Conservation (phyloP, 306 rosid species). For the Malus asiatica region DNA sequence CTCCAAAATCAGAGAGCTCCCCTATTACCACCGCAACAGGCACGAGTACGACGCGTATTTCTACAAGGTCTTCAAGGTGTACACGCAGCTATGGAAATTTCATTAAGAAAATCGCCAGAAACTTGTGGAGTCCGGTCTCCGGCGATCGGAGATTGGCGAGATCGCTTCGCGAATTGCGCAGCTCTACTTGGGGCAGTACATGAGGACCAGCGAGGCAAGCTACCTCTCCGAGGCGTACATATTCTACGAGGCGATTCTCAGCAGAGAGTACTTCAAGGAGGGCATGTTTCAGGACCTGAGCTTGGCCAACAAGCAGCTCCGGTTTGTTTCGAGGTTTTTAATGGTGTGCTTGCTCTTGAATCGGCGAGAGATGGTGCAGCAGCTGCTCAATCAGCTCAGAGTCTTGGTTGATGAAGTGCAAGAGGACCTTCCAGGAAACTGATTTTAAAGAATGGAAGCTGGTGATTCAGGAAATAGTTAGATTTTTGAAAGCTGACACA, state of each 20-base stretch:
- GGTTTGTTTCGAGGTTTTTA: slow-evolving; percentile 78
- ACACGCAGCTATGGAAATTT: slow-evolving; percentile 88
- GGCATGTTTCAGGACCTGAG: slow-evolving; percentile 67
- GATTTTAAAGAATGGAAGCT: slow-evolving; percentile 94
- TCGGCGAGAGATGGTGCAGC: slow-evolving; percentile 70
- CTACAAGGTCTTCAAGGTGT: slow-evolving; percentile 84
- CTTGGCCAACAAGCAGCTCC: slow-evolving; percentile 70
- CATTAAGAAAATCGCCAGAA: slow-evolving; percentile 93
- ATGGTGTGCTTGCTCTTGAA: slow-evolving; percentile 72
- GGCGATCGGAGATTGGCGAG: slow-evolving; percentile 88
- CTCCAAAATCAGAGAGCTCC: slow-evolving; percentile 71
- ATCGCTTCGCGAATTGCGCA: slow-evolving; percentile 93
- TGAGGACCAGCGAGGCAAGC: slow-evolving; percentile 82
- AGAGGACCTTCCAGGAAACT: slow-evolving; percentile 75
- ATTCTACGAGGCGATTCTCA: slow-evolving; percentile 83
- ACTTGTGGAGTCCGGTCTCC: slow-evolving; percentile 74
- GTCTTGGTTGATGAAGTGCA: slow-evolving; percentile 72
- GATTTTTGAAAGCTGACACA: slow-evolving; percentile 77
- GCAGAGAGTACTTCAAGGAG: slow-evolving; percentile 84
- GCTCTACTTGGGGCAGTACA: slow-evolving; percentile 84
- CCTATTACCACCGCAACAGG: slow-evolving; percentile 75
- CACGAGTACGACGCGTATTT: slow-evolving; percentile 64
- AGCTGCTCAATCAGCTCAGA: slow-evolving; percentile 66
- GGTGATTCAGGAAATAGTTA: slow-evolving; percentile 81
- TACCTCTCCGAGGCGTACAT: slow-evolving; percentile 72